Evolutionary conservation across 257 asterid species (phyloP).

Genomic region (Primulina eburnea): DNA sequence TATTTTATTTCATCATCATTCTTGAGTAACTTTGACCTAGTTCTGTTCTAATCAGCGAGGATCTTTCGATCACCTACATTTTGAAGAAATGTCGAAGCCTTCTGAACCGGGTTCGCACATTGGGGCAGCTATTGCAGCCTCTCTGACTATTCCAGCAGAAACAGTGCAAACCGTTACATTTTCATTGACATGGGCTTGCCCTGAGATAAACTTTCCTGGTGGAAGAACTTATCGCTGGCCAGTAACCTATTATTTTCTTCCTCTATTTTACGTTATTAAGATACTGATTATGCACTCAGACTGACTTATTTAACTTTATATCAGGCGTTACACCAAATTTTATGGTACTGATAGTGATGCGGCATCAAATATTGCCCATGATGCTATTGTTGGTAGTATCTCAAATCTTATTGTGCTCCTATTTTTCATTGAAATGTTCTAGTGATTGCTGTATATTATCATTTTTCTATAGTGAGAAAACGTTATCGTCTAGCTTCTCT

Average conservation of each 20-base stretch:
- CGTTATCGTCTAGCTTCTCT: too few species aligned
- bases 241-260: conserved; percentile 29
- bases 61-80: conserved; percentile 73
- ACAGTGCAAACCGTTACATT: conserved; percentile 65
- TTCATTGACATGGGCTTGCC: conserved; percentile 92
- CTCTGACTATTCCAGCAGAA: conserved; percentile 67
- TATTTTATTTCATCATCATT: not conserved
- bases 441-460: not conserved
- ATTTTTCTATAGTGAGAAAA: too few species aligned
- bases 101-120: conserved; percentile 72
- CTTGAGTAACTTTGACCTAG: too few species aligned
- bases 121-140: conserved; percentile 97
- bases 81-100: conserved; percentile 67
- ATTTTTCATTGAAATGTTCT: not conserved
- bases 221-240: conserved; percentile 89
- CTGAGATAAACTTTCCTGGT: conserved; percentile 65
- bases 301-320: conserved; percentile 12
- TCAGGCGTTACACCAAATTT: conserved; percentile 89
- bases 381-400: conserved; percentile 74
- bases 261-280: not conserved
- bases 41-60: conserved; percentile 50
- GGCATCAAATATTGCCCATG: conserved; percentile 77
- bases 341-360: conserved; percentile 60
- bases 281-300: conserved; percentile 25
- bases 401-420: conserved; percentile 1